phyloP scores from a whole-genome alignment of 352 stramenopile genomes.

The Plasmopara halstedii region DNA sequence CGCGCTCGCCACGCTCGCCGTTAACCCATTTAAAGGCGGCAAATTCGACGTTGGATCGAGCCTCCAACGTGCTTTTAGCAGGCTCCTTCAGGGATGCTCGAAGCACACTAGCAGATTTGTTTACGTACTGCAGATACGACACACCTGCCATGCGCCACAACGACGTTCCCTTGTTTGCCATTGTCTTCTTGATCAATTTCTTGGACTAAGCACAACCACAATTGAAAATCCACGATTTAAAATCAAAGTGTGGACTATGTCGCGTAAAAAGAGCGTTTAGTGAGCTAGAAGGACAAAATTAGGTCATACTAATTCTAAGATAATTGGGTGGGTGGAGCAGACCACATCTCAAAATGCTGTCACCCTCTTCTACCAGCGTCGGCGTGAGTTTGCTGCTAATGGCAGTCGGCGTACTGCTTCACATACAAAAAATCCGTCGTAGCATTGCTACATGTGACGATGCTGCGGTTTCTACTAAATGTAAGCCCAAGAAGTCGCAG shows the following conservation, averaged over 20 bases:
- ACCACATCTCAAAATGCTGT: constrained; percentile 22
- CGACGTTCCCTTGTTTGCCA: constrained; percentile 76
- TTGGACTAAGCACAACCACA: background rate
- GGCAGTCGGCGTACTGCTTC: constrained; percentile 41
- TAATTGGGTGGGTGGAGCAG: constrained; percentile 17
- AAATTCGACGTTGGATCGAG: constrained; percentile 73
- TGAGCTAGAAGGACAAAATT: background rate
- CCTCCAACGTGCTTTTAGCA: constrained; percentile 74
- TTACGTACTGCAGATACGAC: constrained; percentile 86
- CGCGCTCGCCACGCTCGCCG: constrained; percentile 68
- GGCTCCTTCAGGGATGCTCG: constrained; percentile 77
- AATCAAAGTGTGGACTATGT: constrained; percentile 11
- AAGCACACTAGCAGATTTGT: constrained; percentile 72
- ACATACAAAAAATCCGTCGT: constrained; percentile 15
- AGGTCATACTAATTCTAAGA: too few species aligned
- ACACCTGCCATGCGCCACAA: constrained; percentile 80
- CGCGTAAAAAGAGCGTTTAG: too few species aligned
- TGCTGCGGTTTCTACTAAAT: constrained; percentile 7
- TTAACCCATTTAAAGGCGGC: constrained; percentile 82
- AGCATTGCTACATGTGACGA: constrained; percentile 7
- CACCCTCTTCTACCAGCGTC: constrained; percentile 22
- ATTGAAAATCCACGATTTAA: constrained; percentile 1
- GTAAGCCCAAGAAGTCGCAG: constrained; percentile 15
- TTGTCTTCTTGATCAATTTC: constrained; percentile 16
- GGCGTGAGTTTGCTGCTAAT: constrained; percentile 45